Base-by-base conservation (phyloP, 106 monocot species). In the Dendrobium catenatum region DNA sequence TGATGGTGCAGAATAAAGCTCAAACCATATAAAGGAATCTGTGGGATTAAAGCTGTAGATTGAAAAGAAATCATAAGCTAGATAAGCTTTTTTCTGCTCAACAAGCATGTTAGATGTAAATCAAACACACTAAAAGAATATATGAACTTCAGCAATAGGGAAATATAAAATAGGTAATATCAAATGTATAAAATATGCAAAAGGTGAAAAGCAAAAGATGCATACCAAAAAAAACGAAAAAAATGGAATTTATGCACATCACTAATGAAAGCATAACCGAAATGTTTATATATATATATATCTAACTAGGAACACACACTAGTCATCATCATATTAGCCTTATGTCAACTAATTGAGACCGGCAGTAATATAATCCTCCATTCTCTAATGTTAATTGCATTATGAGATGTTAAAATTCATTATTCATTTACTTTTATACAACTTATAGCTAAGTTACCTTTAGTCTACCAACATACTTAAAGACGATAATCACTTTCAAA, bases 21-120 rank as follows among this genome's bases (percentile, higher is more conserved):
- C 95, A 79, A 98, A 95, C 98, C 98, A 98, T 84, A 98, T 91
- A 76, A 86, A 88, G 1, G 98, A 98, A 81, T 88, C 92, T 73
- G 91, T 40, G 51, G 95, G 98, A 84, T 93, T 95, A 80, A 98
- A 98, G 81, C 98, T 98, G 89, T 41, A 64, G 26, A 64, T 64
- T 5, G 64, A 64, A 1, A 64, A 0, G 9, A 64, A 64, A 64
- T 64, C 24, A 64, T 18, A 58, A 58, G 58, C 6, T n/a, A 26
- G n/a, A 26, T 24, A 24, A 64, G 0, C 9, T 24, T 64, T 64
- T 26, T 22, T 64, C n/a, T 26, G 2, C 24, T 64, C 24, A 26
- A 64, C 64, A n/a, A 64, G 64, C 22, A 64, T 9, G n/a, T 9
- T 64, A 9, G 64, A 64, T 64, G 22, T 5, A 22, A 64, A 26